These are phyloP conservation scores for Clavariopsis aquatica DNA, from an alignment of 495 filamentous ascomycete genomes.

Conservation along the genomic window DNA sequence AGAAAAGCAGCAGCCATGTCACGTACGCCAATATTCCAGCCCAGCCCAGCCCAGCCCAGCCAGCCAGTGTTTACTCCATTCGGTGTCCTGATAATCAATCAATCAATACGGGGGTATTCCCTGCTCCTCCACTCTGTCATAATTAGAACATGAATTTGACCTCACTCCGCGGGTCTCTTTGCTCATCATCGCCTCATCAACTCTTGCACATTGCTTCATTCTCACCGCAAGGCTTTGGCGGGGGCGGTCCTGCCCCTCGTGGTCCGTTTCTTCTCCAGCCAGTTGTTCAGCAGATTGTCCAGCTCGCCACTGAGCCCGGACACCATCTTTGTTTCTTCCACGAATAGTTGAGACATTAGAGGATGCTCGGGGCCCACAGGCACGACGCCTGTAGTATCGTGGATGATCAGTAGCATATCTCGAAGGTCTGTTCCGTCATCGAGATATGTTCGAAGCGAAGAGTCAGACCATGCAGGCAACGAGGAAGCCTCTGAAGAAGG, in stretches of 20 bases:
- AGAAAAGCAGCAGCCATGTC: not conserved
- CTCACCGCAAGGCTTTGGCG: not conserved
- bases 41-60: not conserved
- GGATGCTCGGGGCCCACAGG: constrained; percentile 81
- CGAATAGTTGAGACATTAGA: constrained; percentile 75
- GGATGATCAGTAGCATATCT: constrained; percentile 86
- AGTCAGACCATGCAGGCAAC: constrained; percentile 74
- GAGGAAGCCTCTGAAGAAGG: constrained; percentile 28
- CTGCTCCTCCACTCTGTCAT: not conserved
- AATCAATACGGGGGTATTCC: constrained; percentile 4
- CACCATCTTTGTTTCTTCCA: constrained; percentile 64
- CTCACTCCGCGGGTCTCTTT: not conserved
- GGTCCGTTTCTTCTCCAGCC: constrained; percentile 29
- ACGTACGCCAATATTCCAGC: not conserved
- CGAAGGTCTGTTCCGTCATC: constrained; percentile 90
- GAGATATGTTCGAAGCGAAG: constrained; percentile 80
- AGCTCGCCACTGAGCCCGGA: constrained; percentile 25
- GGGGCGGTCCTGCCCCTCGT: constrained; percentile 5
- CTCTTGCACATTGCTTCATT: not conserved
- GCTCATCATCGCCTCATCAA: not conserved
- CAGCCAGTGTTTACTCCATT: not conserved
- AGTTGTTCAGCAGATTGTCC: constrained; percentile 25
- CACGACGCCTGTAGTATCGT: constrained; percentile 79
- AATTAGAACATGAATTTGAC: not conserved
- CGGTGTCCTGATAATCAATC: not conserved